Evolutionary conservation across 176 grass and related monocot species (phyloP).

Genomic region (Alloteropsis semialata): DNA sequence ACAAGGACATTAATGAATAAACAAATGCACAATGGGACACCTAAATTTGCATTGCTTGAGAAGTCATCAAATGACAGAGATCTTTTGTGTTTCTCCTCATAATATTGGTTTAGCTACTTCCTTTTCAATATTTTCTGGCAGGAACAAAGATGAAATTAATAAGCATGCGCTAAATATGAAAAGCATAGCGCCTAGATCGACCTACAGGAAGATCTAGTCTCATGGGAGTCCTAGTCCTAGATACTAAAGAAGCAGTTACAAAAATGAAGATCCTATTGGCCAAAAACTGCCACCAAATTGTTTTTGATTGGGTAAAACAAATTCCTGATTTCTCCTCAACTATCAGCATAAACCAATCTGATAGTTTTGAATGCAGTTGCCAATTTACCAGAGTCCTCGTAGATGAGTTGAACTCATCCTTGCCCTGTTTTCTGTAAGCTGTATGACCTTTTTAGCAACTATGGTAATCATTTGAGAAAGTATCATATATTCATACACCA

Average conservation of each 20-base stretch:
- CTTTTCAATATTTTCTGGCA: background rate
- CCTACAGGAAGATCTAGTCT: background rate
- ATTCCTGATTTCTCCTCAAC: background rate
- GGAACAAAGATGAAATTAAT: background rate
- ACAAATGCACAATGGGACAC: constrained; percentile 1
- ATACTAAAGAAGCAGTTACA: background rate
- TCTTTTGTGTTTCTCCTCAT: background rate
- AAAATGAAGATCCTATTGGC: background rate
- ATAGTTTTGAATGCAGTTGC: background rate
- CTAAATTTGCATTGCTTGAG: background rate
- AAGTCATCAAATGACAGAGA: background rate
- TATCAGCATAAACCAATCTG: background rate
- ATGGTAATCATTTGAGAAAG: background rate
- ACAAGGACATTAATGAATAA: background rate
- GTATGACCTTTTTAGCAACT: background rate
- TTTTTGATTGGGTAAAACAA: background rate
- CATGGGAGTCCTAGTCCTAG: background rate
- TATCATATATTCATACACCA: background rate
- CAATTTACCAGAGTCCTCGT: background rate
- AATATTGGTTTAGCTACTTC: background rate
- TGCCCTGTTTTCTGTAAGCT: background rate
- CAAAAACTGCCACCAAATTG: background rate
- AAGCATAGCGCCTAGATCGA: background rate
- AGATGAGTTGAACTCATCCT: background rate
- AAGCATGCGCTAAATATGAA: background rate